These are phyloP conservation scores for Globisporangium sylvaticum DNA, from an alignment of 352 stramenopile genomes.

Conservation along the genomic window DNA sequence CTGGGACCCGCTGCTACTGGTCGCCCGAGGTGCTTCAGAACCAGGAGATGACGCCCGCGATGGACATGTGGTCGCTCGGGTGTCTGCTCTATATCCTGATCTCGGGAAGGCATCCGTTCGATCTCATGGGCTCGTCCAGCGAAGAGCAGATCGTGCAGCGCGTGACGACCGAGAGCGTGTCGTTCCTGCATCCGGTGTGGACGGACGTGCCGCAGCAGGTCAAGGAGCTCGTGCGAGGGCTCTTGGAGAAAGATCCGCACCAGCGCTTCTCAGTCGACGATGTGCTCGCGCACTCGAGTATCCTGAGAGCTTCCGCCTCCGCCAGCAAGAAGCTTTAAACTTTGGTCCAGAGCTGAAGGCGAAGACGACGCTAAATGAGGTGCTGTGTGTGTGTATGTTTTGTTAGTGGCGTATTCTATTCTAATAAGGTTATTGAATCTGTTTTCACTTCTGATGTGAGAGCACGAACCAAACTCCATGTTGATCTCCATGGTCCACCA, in stretches of 20 bases:
- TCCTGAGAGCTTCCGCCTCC: background rate
- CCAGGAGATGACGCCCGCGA: slow-evolving; percentile 57
- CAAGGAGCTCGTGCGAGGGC: slow-evolving; percentile 58
- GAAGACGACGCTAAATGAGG: background rate
- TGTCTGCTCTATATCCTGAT: slow-evolving; percentile 89
- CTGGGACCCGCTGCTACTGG: slow-evolving; percentile 84
- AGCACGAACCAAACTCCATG: background rate
- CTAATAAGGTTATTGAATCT: slow-evolving; percentile 5
- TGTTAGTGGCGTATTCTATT: background rate
- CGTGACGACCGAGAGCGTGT: slow-evolving; percentile 42
- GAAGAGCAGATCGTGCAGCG: slow-evolving; percentile 77
- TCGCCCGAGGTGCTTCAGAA: slow-evolving; percentile 64
- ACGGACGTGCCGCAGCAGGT: slow-evolving; percentile 37
- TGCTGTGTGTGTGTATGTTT: background rate
- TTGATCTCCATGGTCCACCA: background rate
- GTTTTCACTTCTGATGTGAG: background rate
- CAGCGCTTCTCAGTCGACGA: slow-evolving; percentile 47
- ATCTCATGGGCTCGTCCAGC: slow-evolving; percentile 66
- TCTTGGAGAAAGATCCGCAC: slow-evolving; percentile 71
- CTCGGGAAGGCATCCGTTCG: slow-evolving; percentile 81
- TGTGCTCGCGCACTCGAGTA: slow-evolving; percentile 35
- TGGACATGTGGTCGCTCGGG: slow-evolving; percentile 88
- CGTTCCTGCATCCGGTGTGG: slow-evolving; percentile 61
- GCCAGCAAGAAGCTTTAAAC: slow-evolving; percentile 1
- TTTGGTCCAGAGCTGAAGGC: background rate